These are phyloP conservation scores for Protomyces lactucae-debilis DNA, from an alignment of 1,139 yeast genomes.

Conservation along the genomic window DNA sequence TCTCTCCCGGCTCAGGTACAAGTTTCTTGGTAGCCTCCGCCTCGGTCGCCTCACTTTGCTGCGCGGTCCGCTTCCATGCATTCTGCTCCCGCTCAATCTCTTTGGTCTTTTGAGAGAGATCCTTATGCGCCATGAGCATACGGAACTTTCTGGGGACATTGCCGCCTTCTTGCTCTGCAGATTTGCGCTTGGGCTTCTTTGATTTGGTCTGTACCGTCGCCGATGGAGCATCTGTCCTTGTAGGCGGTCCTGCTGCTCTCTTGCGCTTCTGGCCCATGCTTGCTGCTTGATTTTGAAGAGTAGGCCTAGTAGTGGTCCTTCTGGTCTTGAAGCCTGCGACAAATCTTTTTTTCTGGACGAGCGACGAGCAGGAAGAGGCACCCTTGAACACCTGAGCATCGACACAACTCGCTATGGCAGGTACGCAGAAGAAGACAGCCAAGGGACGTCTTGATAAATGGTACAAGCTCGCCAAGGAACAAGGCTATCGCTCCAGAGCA, in stretches of 20 bases:
- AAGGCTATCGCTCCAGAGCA: constrained; percentile 97
- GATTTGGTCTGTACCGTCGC: constrained; percentile 10
- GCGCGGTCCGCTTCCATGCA: constrained; percentile 14
- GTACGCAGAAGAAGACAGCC: constrained; percentile 25
- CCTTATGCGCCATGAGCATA: constrained; percentile 15
- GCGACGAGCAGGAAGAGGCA: neutral
- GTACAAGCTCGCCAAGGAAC: constrained; percentile 88
- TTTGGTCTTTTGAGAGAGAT: constrained; percentile 3
- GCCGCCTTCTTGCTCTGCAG: constrained; percentile 21
- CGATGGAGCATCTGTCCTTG: neutral
- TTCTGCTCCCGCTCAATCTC: constrained; percentile 13
- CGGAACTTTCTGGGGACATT: constrained; percentile 13
- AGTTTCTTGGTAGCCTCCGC: constrained; percentile 1
- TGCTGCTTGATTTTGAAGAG: neutral
- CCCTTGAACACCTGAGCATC: neutral
- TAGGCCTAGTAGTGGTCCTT: neutral
- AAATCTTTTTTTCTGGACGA: too few relatives aligned
- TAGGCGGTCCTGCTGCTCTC: neutral
- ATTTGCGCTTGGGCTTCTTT: constrained; percentile 4
- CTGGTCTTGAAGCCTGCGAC: neutral
- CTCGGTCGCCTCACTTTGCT: neutral
- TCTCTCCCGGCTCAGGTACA: constrained; percentile 19
- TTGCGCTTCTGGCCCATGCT: constrained; percentile 23
- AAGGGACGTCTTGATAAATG: constrained; percentile 89
- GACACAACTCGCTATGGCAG: constrained; percentile 6